Evolutionary conservation across 1,139 yeast genomes (phyloP).

Genomic region (Scheffersomyces parashehatae): DNA sequence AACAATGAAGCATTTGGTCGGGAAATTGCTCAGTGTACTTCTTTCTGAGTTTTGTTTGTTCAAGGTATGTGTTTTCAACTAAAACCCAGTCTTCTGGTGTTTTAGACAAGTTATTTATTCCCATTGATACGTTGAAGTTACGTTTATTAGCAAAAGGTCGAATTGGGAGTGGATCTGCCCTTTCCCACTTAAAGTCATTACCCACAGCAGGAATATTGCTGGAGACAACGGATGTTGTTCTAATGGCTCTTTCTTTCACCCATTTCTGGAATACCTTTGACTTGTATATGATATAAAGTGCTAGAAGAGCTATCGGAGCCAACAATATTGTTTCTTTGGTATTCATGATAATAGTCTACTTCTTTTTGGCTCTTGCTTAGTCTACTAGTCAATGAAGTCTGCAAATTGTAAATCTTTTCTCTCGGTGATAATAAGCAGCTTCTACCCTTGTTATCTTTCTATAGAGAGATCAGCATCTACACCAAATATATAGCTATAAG

Average conservation of each 20-base stretch:
- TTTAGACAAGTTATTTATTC: slow-evolving; percentile 29
- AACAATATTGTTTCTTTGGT: too few species aligned
- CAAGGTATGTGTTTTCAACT: slow-evolving; percentile 36
- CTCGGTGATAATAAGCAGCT: too few species aligned
- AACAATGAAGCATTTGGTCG: slow-evolving; percentile 24
- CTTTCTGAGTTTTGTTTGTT: slow-evolving; percentile 22
- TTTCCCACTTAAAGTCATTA: slow-evolving; percentile 10
- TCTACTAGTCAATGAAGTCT: too few species aligned
- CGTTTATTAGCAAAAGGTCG: slow-evolving; percentile 22
- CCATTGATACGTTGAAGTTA: slow-evolving; percentile 42
- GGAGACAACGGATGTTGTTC: slow-evolving; percentile 1
- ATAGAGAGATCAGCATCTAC: too few species aligned
- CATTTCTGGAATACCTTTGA: neutral
- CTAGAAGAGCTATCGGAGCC: too few species aligned
- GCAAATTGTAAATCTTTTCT: too few species aligned
- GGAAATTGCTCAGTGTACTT: slow-evolving; percentile 18
- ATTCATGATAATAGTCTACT: too few species aligned
- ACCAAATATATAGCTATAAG: too few species aligned
- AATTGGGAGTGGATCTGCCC: slow-evolving; percentile 10
- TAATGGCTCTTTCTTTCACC: neutral
- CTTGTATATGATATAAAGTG: neutral
- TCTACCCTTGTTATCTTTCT: too few species aligned
- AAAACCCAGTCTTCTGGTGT: slow-evolving; percentile 40
- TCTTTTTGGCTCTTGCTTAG: too few species aligned
- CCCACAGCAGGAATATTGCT: slow-evolving; percentile 7